Conservation (phyloP, 768 basidiomycete genomes). For the Hericium alpestre region DNA sequence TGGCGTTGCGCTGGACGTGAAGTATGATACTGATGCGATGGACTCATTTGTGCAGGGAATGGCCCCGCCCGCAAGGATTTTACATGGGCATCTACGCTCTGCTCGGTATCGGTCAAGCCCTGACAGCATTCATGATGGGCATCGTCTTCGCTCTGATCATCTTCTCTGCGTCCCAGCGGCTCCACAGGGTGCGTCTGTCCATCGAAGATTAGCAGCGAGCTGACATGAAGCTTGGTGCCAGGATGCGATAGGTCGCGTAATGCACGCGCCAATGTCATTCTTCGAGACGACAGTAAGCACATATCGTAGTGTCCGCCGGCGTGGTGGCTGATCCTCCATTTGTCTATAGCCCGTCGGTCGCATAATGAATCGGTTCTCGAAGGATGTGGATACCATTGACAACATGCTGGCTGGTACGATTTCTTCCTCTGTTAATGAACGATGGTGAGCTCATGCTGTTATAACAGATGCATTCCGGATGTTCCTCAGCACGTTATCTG, state of each 20-base stretch:
- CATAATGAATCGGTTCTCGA: constrained; percentile 85
- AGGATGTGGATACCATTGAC: constrained; percentile 78
- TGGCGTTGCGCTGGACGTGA: background rate
- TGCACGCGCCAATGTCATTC: constrained; percentile 84
- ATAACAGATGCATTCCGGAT: constrained; percentile 58
- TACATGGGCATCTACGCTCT: constrained; percentile 79
- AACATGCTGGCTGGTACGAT: constrained; percentile 49
- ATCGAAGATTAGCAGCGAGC: too few relatives aligned
- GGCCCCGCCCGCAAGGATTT: constrained; percentile 49
- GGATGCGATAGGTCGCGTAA: constrained; percentile 55
- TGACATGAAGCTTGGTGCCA: constrained; percentile 13
- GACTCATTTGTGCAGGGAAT: constrained; percentile 29
- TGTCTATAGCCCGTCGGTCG: constrained; percentile 59
- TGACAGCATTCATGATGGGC: constrained; percentile 61
- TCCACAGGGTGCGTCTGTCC: constrained; percentile 43
- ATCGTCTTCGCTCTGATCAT: constrained; percentile 53
- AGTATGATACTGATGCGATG: constrained; percentile 5
- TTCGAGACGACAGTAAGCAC: constrained; percentile 67
- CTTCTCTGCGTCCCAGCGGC: constrained; percentile 62
- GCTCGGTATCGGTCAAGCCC: constrained; percentile 61
- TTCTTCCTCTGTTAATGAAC: background rate
- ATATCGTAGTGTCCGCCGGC: background rate
- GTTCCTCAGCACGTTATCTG: constrained; percentile 51
- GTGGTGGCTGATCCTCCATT: constrained; percentile 3
- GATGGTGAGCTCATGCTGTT: background rate